phyloP scores from a whole-genome alignment of 306 rosid genomes.

The Carpinus viminea region DNA sequence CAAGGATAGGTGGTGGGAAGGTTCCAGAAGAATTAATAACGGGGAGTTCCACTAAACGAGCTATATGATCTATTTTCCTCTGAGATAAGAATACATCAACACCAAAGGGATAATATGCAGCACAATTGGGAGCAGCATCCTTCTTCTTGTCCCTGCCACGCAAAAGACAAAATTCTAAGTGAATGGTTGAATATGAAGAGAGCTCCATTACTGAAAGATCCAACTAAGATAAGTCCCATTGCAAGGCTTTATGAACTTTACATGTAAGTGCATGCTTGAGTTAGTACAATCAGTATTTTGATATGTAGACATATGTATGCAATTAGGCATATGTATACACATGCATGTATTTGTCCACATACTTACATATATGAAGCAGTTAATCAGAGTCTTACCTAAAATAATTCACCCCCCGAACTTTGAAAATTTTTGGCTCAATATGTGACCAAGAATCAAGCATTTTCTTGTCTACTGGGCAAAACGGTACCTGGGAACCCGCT shows the following conservation, averaged over 20 bases:
- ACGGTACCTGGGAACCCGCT: conserved; percentile 94
- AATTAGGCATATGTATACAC: background rate
- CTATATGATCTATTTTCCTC: conserved; percentile 77
- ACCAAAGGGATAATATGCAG: conserved; percentile 96
- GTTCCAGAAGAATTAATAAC: conserved; percentile 47
- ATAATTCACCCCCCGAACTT: conserved; percentile 81
- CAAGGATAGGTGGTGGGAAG: conserved; percentile 86
- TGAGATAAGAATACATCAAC: conserved; percentile 91
- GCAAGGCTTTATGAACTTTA: background rate
- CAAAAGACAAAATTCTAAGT: conserved; percentile 23
- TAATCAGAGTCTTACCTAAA: conserved; percentile 57
- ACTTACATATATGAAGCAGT: conserved; percentile 23
- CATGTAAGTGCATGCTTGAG: background rate
- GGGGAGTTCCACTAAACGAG: conserved; percentile 84
- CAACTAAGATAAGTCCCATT: conserved; percentile 1
- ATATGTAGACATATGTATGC: background rate
- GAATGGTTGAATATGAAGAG: conserved; percentile 2
- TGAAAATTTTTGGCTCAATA: conserved; percentile 78
- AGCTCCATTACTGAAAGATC: background rate
- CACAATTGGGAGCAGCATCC: conserved; percentile 64
- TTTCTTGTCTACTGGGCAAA: conserved; percentile 87
- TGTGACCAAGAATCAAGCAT: conserved; percentile 92
- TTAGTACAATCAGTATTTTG: background rate
- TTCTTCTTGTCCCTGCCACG: conserved; percentile 88
- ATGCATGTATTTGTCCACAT: conserved; percentile 7